Base-by-base conservation (phyloP, 73 alveolate species). In the Paramecium bursaria region DNA sequence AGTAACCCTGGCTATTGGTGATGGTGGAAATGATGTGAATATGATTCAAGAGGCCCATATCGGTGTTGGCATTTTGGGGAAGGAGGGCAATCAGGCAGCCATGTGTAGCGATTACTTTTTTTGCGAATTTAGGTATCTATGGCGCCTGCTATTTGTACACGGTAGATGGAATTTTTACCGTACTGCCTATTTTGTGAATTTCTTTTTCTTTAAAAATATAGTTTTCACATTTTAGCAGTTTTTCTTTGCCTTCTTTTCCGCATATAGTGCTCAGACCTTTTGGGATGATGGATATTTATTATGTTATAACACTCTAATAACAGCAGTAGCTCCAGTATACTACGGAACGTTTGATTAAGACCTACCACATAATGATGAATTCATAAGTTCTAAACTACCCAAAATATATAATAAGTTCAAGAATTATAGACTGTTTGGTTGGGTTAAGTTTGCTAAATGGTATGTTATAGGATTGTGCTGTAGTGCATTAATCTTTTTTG, bases 21-120 rank as follows among this genome's bases (percentile, higher is more conserved):
- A 97, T 77, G 99, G 99, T 50, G 99, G 99, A 19, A 97, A 97
- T 88, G 99, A 97, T 80, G 99, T 97, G n/a, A 89, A 95, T 17
- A 97, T 97, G 99, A 97, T 97, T 50, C 61, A 91, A 88, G 99
- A 97, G 86, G 99, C 99, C 0, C 97, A 97, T 86, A 95, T 97
- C 15, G 99, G 99, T 2, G 92, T 97, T 14, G 99, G 99, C 33
- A 87, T 97, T 14, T 94, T 87, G 77, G 99, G 99, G 21, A 96
- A 97, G 74, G 99, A 97, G 87, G 99, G 99, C 3, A 96, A 95
- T 95, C 79, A 96, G 54, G 99, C 99, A 15, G 99, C 96, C 11
- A 95, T 95, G 88, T 75, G 96, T 26, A 85, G 98, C 11, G 99
- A 97, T 86, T 97, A 91, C 90, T 98, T 98, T 14, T 85, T 97